Conservation (phyloP, 106 monocot genomes). For the Dendrobium huoshanense region DNA sequence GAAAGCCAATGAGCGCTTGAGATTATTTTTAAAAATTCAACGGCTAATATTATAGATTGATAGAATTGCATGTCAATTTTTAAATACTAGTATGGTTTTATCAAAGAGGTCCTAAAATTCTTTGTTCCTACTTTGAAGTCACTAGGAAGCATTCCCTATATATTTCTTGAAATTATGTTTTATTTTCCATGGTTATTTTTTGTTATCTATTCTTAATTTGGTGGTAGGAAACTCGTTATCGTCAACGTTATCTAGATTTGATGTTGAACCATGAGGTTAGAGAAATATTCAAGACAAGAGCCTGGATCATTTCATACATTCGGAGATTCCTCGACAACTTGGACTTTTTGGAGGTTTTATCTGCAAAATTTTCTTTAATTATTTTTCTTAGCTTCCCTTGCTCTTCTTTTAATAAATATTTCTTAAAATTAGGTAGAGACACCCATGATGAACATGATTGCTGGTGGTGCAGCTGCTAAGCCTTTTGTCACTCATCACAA, state of each 20-base stretch:
- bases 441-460: slow-evolving; percentile 97
- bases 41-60: no score
- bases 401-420: not conserved
- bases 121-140: not conserved
- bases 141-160: not conserved
- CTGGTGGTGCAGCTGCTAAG: slow-evolving; percentile 92
- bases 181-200: not conserved
- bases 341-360: slow-evolving; percentile 74
- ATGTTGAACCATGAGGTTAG: slow-evolving; percentile 86
- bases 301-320: slow-evolving; percentile 61
- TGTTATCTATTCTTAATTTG: not conserved
- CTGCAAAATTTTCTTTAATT: slow-evolving; percentile 1
- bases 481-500: slow-evolving; percentile 92
- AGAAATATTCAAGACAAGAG: slow-evolving; percentile 80
- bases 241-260: slow-evolving; percentile 84
- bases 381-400: not conserved
- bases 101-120: no score
- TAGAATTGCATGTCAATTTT: no score
- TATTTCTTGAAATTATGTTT: not conserved
- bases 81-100: no score
- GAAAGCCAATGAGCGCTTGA: no score
- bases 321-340: slow-evolving; percentile 57
- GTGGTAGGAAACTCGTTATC: slow-evolving; percentile 86
- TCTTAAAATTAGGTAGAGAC: slow-evolving; percentile 70
- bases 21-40: no score